Conservation (phyloP, 2,329 filamentous ascomycete genomes). For the Trichoderma koningii region DNA sequence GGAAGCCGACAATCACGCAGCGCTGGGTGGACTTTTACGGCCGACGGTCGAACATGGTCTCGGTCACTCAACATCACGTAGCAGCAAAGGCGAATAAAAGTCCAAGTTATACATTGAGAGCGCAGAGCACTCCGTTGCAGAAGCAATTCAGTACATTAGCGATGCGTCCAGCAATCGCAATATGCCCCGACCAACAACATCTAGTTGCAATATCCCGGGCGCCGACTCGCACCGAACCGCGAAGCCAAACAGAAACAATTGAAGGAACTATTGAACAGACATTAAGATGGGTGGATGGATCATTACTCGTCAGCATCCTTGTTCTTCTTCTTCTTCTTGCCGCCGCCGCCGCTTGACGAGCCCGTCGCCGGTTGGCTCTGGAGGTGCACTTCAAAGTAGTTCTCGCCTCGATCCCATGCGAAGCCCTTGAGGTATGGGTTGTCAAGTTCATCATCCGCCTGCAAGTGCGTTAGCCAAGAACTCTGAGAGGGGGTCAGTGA, state of each 20-base stretch:
- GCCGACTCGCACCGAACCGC: slow-evolving; percentile 46
- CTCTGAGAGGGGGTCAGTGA: too few species aligned
- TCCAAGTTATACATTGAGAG: slow-evolving; percentile 24
- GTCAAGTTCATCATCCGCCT: slow-evolving; percentile 92
- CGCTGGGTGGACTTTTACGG: not conserved
- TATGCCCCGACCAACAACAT: slow-evolving; percentile 41
- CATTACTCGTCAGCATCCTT: slow-evolving; percentile 50
- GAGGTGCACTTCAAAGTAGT: slow-evolving; percentile 82
- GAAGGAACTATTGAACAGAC: slow-evolving; percentile 47
- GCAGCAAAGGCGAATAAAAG: not conserved
- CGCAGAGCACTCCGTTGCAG: slow-evolving; percentile 11
- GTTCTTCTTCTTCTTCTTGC: slow-evolving; percentile 74
- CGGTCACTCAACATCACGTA: not conserved
- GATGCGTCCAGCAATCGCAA: slow-evolving; percentile 29
- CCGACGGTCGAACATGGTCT: not conserved
- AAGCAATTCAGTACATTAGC: slow-evolving; percentile 26
- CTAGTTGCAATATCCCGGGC: slow-evolving; percentile 49
- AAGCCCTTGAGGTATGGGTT: slow-evolving; percentile 87
- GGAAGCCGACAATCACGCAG: slow-evolving; percentile 3
- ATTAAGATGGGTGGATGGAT: slow-evolving; percentile 33
- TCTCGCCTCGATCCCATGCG: slow-evolving; percentile 95
- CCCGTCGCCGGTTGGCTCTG: slow-evolving; percentile 64
- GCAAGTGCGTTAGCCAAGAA: slow-evolving; percentile 25
- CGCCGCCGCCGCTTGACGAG: slow-evolving; percentile 41
- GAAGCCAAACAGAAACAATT: slow-evolving; percentile 43